Evolutionary conservation across 345 rosid species (phyloP), one percentile per base, ranked within the genome.

Genomic region (Rhizophora apiculata): DNA sequence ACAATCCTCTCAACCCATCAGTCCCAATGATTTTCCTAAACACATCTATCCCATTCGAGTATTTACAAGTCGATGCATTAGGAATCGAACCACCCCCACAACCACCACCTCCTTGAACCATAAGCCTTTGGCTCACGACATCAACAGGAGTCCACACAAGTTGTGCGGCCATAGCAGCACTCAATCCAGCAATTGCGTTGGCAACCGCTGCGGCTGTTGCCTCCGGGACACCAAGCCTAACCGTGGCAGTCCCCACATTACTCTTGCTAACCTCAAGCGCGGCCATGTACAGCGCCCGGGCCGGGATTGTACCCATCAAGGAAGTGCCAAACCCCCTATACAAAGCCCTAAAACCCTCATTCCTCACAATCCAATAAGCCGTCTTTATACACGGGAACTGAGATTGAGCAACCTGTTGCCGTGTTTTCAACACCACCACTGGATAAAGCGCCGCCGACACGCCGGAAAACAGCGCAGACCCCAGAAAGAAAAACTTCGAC

Each of bases 141-240:
- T 94, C 98, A 32, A 94, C 77, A 2, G 97, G 98, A 16, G 98
- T 94, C 98, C 98, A 94, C 55, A 91, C 95, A 36, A 94, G 79
- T 70, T 94, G 97, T 0, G 98, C 96, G 1, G 98, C 93, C 95
- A 85, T 83, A 13, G 98, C 98, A 2, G 98, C 96, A 11, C 85
- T 91, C 51, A 91, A 76, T 2, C 98, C 98, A 0, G 92, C 98
- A 32, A 72, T 86, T 0, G 96, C 97, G 79, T 89, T 91, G 22
- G 98, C 96, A 5, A 83, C 78, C 0, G 96, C 82, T 0, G 93
- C 76, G 0, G 96, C 94, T 0, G 92, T 76, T 0, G 88, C 87
- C 60, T 91, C 98, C 0, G 96, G 75, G 8, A 88, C 69, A 6
- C 98, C 97, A n/a, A 94, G 65, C 27, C 79, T 81, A 46, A 86